Evolutionary conservation across 2,329 filamentous ascomycete species (phyloP).

Genomic region (Polychaeton citri): DNA sequence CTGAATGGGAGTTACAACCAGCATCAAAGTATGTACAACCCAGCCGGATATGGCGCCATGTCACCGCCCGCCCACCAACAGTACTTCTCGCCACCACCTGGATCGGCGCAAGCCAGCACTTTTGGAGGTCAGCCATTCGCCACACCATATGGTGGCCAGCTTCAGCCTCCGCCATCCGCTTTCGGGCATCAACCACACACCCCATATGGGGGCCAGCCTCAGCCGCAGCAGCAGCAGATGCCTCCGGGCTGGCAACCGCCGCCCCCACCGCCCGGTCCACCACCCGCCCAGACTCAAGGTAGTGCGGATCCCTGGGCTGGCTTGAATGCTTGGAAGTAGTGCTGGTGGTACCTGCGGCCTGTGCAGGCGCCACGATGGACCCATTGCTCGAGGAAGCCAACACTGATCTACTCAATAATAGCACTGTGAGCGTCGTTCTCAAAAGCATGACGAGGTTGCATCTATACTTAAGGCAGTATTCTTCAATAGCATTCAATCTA

Average conservation of each 20-base stretch:
- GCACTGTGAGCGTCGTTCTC: too few relatives aligned
- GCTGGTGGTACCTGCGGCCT: too few relatives aligned
- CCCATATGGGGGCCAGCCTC: conserved; percentile 30
- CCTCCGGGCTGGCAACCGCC: conserved; percentile 54
- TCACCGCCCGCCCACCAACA: conserved; percentile 46
- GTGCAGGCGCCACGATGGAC: too few relatives aligned
- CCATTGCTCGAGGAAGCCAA: too few relatives aligned
- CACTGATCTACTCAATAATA: too few relatives aligned
- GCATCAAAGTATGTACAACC: conserved; percentile 26
- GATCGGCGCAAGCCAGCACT: conserved; percentile 15
- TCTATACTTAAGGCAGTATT: too few relatives aligned
- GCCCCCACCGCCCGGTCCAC: conserved; percentile 52
- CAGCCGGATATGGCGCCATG: conserved; percentile 31
- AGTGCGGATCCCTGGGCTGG: conserved; percentile 54
- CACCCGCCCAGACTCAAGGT: conserved; percentile 43
- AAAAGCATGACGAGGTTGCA: too few relatives aligned
- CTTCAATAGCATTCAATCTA: too few relatives aligned
- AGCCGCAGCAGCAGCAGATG: conserved; percentile 24
- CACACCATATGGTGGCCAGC: conserved; percentile 24
- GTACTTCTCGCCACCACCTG: conserved; percentile 36
- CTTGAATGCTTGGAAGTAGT: conserved; percentile 54
- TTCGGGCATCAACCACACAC: conserved; percentile 49
- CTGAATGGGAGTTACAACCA: conserved; percentile 3
- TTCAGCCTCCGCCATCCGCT: conserved; percentile 31
- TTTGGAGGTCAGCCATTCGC: conserved; percentile 6